Conservation (phyloP, 2,329 filamentous ascomycete species). For the Sordariomycetes sp. region DNA sequence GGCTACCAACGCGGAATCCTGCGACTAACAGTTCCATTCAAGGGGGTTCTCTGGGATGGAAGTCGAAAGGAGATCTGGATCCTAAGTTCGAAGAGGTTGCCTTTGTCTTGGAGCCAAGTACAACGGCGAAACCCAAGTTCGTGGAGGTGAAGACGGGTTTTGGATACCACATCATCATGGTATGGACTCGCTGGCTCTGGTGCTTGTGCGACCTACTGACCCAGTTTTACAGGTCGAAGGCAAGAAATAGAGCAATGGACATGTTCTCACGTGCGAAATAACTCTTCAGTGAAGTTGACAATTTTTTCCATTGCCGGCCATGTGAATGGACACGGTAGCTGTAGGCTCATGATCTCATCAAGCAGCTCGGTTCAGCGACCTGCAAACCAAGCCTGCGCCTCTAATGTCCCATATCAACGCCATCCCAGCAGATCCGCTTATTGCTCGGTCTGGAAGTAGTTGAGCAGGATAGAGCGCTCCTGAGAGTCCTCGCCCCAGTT, state of each 20-base stretch:
- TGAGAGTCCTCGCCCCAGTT: conserved; percentile 99
- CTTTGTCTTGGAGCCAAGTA: conserved; percentile 58
- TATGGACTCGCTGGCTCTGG: conserved; percentile 22
- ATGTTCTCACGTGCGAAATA: conserved; percentile 1
- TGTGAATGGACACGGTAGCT: conserved; percentile 25
- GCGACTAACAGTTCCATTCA: conserved; percentile 6
- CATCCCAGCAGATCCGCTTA: conserved; percentile 13
- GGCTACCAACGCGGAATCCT: neutral
- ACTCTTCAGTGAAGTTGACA: conserved; percentile 8
- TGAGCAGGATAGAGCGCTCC: conserved; percentile 97
- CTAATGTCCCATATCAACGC: conserved; percentile 27
- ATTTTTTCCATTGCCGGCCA: conserved; percentile 31
- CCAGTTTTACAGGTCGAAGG: conserved; percentile 25
- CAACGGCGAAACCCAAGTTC: conserved; percentile 53
- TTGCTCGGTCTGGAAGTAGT: conserved; percentile 68
- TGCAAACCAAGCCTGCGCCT: conserved; percentile 22
- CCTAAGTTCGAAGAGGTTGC: conserved; percentile 65
- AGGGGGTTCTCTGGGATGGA: conserved; percentile 68
- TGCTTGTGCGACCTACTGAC: neutral
- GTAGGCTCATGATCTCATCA: neutral
- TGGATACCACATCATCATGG: conserved; percentile 77
- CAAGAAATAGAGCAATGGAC: conserved; percentile 20
- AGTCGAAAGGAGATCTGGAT: conserved; percentile 57
- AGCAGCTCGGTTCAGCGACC: conserved; percentile 15
- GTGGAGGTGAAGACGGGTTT: conserved; percentile 65